Percentiles rank a stretch among this genome's conserved stretches.
Evolutionary conservation across 2,329 filamentous ascomycete genomes (phyloP).

Genomic region (Fusarium sp.): DNA sequence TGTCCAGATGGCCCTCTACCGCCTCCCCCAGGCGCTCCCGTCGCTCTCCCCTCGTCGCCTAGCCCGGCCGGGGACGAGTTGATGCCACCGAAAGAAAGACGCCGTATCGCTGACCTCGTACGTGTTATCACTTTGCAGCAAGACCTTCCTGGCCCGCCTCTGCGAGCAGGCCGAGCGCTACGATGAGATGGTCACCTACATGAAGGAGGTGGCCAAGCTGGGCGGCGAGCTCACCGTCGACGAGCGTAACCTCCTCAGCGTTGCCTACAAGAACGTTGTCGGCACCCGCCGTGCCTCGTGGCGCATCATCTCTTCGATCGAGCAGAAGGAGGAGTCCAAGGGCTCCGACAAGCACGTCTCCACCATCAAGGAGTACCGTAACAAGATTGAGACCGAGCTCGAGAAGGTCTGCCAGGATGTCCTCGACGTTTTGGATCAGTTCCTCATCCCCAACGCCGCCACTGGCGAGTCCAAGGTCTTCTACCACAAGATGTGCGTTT

Average conservation of each 20-base stretch:
- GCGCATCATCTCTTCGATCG: slow-evolving; percentile 99
- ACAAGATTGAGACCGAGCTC: slow-evolving; percentile 97
- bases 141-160: slow-evolving; percentile 99
- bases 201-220: slow-evolving; percentile 99
- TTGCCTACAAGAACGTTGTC: slow-evolving; percentile 99
- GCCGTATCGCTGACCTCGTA: slow-evolving; percentile 42
- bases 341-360: slow-evolving; percentile 92
- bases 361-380: slow-evolving; percentile 95
- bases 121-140: slow-evolving; percentile 65
- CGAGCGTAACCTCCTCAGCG: slow-evolving; percentile 97
- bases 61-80: slow-evolving; percentile 29
- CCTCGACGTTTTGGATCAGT: slow-evolving; percentile 90
- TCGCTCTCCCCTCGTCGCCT: slow-evolving; percentile 23
- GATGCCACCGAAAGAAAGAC: slow-evolving; percentile 33
- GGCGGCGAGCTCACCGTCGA: slow-evolving; percentile 86
- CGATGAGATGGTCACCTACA: slow-evolving; percentile 99
- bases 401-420: slow-evolving; percentile 99
- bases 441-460: slow-evolving; percentile 93
- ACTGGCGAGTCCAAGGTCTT: slow-evolving; percentile 99
- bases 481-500: slow-evolving; percentile 96
- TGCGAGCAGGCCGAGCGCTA: slow-evolving; percentile 99
- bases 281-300: slow-evolving; percentile 98
- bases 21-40: slow-evolving; percentile 23
- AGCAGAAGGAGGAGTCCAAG: slow-evolving; percentile 99
- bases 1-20: slow-evolving; percentile 44